Conservation (phyloP, 345 rosid species). For the Brassica nigra region DNA sequence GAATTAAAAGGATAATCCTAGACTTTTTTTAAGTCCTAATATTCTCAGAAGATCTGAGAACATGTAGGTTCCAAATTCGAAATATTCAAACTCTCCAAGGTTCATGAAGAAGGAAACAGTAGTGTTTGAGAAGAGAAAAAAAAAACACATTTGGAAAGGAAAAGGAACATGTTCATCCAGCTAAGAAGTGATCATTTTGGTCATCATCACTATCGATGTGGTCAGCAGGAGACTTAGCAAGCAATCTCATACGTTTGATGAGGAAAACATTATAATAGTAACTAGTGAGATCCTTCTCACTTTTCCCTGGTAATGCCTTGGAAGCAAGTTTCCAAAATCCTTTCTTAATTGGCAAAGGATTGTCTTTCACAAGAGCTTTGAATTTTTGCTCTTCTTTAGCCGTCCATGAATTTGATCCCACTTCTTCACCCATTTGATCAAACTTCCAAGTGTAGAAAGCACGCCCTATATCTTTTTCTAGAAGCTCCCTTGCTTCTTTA, state of each 20-base stretch:
- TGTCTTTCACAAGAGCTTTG: conserved; percentile 34
- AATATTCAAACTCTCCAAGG: conserved; percentile 8
- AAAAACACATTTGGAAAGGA: conserved; percentile 19
- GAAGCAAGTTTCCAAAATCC: conserved; percentile 43
- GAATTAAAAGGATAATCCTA: not conserved
- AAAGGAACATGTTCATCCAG: conserved; percentile 18
- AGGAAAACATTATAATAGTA: conserved; percentile 52
- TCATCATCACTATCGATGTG: conserved; percentile 51
- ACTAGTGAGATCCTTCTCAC: conserved; percentile 36
- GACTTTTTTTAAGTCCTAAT: not conserved
- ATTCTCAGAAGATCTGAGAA: not conserved
- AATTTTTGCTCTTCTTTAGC: conserved; percentile 43
- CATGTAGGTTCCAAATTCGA: not conserved
- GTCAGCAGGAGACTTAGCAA: conserved; percentile 27
- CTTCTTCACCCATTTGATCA: conserved; percentile 47
- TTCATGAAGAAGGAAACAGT: not conserved
- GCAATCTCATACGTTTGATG: conserved; percentile 42
- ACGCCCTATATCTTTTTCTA: conserved; percentile 38
- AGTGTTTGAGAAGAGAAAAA: not conserved
- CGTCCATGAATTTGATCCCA: conserved; percentile 45
- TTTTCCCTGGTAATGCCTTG: conserved; percentile 40
- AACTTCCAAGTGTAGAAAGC: conserved; percentile 51
- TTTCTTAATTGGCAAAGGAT: conserved; percentile 22
- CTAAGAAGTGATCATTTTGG: conserved; percentile 30
- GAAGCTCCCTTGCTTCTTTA: conserved; percentile 34